These are phyloP conservation scores for Aspergillus carbonarius DNA, from an alignment of 2,329 filamentous ascomycete species.

Conservation along the genomic window DNA sequence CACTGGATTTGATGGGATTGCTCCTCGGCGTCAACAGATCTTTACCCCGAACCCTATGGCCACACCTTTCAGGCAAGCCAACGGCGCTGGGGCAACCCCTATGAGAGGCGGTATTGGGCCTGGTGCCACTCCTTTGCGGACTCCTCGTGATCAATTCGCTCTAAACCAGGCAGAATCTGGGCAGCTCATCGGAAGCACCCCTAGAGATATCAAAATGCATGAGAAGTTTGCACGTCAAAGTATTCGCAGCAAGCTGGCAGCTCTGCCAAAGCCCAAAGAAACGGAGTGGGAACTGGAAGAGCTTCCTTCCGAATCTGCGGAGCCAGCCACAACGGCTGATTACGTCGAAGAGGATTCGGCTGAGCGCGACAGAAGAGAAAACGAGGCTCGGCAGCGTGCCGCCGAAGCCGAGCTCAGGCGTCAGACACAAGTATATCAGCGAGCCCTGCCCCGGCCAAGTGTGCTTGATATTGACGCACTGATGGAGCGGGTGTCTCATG, in stretches of 20 bases:
- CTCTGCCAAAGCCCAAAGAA: conserved; percentile 88
- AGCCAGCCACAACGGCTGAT: conserved; percentile 53
- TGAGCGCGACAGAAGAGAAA: conserved; percentile 71
- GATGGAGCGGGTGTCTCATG: conserved; percentile 60
- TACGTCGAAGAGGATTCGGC: conserved; percentile 66
- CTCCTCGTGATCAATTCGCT: conserved; percentile 81
- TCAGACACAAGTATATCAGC: conserved; percentile 89
- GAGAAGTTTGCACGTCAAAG: conserved; percentile 68
- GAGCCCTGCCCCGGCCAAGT: conserved; percentile 72
- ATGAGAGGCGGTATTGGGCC: conserved; percentile 58
- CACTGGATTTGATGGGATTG: conserved; percentile 82
- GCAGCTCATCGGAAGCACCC: conserved; percentile 70
- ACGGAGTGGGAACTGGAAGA: conserved; percentile 88
- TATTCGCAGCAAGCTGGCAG: conserved; percentile 64
- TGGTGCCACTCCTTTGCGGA: conserved; percentile 81
- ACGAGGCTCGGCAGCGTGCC: conserved; percentile 61
- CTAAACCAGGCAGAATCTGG: conserved; percentile 71
- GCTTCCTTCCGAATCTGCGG: conserved; percentile 76
- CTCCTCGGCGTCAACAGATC: conserved; percentile 74
- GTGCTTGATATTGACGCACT: conserved; percentile 70
- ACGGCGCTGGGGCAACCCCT: conserved; percentile 67
- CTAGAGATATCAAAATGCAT: conserved; percentile 69
- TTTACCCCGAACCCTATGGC: conserved; percentile 96
- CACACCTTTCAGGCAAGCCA: conserved; percentile 72
- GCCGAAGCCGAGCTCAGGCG: conserved; percentile 71